These are phyloP conservation scores for Zasmidium angulare DNA, from an alignment of 2,329 filamentous ascomycete genomes.

Conservation along the genomic window DNA sequence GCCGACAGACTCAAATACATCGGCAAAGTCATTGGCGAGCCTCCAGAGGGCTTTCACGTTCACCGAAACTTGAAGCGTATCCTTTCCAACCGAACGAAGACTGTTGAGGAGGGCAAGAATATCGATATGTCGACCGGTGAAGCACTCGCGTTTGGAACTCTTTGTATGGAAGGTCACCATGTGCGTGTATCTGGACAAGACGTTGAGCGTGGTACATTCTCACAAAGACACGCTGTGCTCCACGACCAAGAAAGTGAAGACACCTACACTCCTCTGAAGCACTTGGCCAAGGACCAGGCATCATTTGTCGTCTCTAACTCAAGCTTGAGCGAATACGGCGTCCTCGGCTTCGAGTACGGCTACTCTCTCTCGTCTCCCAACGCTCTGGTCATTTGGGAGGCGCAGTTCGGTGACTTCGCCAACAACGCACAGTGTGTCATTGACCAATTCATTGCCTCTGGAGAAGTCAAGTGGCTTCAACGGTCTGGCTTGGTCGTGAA, in stretches of 20 bases:
- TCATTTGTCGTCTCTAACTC: slow-evolving; percentile 98
- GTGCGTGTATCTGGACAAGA: slow-evolving; percentile 98
- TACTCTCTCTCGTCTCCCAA: slow-evolving; percentile 97
- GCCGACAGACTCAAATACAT: slow-evolving; percentile 74
- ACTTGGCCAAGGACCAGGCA: slow-evolving; percentile 86
- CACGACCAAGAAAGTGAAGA: slow-evolving; percentile 95
- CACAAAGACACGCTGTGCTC: slow-evolving; percentile 93
- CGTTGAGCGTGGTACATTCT: slow-evolving; percentile 99
- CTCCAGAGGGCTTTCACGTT: slow-evolving; percentile 81
- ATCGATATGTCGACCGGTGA: slow-evolving; percentile 98
- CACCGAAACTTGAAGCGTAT: slow-evolving; percentile 99
- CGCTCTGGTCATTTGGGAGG: slow-evolving; percentile 98
- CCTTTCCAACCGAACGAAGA: slow-evolving; percentile 83
- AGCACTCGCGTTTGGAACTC: slow-evolving; percentile 87
- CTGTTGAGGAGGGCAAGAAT: slow-evolving; percentile 84
- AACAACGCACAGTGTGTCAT: slow-evolving; percentile 99
- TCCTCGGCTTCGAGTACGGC: slow-evolving; percentile 95
- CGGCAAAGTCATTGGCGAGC: slow-evolving; percentile 72
- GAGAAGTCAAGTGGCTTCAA: slow-evolving; percentile 98
- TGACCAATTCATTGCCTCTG: slow-evolving; percentile 97
- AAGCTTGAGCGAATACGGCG: slow-evolving; percentile 71
- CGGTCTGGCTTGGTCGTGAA: slow-evolving; percentile 95
- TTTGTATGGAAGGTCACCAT: slow-evolving; percentile 91
- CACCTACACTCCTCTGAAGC: slow-evolving; percentile 88
- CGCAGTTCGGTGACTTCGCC: slow-evolving; percentile 98